phyloP scores from a whole-genome alignment of 768 basidiomycete genomes.

The Collybiopsis confluens region DNA sequence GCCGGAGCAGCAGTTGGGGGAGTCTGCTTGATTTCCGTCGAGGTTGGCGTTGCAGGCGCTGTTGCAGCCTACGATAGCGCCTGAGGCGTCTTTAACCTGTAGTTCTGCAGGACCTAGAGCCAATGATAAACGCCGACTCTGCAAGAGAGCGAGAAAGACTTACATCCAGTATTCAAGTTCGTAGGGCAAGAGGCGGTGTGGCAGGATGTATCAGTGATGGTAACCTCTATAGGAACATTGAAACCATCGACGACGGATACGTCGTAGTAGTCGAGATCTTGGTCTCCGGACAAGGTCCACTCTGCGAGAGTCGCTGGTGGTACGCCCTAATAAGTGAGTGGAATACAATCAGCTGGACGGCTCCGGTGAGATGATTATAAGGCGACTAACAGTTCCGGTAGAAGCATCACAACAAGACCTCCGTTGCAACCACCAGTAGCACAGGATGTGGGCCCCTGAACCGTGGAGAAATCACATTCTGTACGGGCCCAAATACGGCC shows the following conservation, averaged over 20 bases:
- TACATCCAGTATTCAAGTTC: slow-evolving; percentile 39
- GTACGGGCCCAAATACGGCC: slow-evolving; percentile 47
- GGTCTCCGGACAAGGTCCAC: slow-evolving; percentile 30
- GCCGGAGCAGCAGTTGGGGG: slow-evolving; percentile 21
- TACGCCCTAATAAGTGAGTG: slow-evolving; percentile 22
- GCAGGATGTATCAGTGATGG: slow-evolving; percentile 31
- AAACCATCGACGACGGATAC: slow-evolving; percentile 48
- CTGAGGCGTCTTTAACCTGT: slow-evolving; percentile 22
- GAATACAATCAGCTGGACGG: not conserved
- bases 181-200: slow-evolving; percentile 37
- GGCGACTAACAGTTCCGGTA: slow-evolving; percentile 43
- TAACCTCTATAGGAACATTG: slow-evolving; percentile 40
- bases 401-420: slow-evolving; percentile 52
- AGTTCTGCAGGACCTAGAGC: slow-evolving; percentile 14
- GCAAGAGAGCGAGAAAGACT: not conserved
- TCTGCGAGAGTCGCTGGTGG: slow-evolving; percentile 47
- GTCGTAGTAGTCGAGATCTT: slow-evolving; percentile 34
- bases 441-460: slow-evolving; percentile 57
- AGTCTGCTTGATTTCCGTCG: slow-evolving; percentile 23
- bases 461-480: slow-evolving; percentile 55
- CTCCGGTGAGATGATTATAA: not conserved
- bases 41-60: slow-evolving; percentile 39
- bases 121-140: not conserved
- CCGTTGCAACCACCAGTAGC: slow-evolving; percentile 67
- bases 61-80: slow-evolving; percentile 38